phyloP scores from a whole-genome alignment of 306 rosid species.

The Medicago arabica region DNA sequence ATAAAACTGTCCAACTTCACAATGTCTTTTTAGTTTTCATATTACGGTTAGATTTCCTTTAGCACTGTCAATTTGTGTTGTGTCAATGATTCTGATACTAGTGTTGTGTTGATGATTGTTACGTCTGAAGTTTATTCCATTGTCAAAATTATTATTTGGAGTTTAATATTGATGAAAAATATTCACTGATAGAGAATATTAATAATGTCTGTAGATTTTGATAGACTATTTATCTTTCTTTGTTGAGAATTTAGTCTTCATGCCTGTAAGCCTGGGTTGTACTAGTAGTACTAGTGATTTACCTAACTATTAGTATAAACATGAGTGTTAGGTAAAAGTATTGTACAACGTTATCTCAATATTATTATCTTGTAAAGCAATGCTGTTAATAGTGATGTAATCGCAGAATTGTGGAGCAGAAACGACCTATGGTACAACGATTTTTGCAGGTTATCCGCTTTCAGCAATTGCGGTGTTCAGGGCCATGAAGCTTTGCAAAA shows the following conservation, averaged over 20 bases:
- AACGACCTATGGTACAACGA: not conserved
- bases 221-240: not conserved
- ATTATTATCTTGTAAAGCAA: not conserved
- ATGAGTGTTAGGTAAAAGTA: constrained; percentile 11
- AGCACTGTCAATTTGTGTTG: constrained; percentile 14
- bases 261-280: not conserved
- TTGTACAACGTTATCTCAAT: not conserved
- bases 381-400: not conserved
- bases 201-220: constrained; percentile 11
- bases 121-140: not conserved
- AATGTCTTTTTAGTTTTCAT: constrained; percentile 31
- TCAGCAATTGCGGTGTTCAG: not conserved
- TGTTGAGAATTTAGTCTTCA: not conserved
- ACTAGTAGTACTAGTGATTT: not conserved
- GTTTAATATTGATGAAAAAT: not conserved
- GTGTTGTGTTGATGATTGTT: too few species aligned
- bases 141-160: constrained; percentile 12
- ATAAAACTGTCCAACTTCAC: constrained; percentile 16
- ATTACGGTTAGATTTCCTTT: constrained; percentile 37
- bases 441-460: not conserved
- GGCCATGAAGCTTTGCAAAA: not conserved
- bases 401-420: not conserved
- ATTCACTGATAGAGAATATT: constrained; percentile 7
- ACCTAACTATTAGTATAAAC: constrained; percentile 3
- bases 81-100: not conserved